Base-by-base conservation (phyloP, 441 rosid genomes). In the Sinapis alba region DNA sequence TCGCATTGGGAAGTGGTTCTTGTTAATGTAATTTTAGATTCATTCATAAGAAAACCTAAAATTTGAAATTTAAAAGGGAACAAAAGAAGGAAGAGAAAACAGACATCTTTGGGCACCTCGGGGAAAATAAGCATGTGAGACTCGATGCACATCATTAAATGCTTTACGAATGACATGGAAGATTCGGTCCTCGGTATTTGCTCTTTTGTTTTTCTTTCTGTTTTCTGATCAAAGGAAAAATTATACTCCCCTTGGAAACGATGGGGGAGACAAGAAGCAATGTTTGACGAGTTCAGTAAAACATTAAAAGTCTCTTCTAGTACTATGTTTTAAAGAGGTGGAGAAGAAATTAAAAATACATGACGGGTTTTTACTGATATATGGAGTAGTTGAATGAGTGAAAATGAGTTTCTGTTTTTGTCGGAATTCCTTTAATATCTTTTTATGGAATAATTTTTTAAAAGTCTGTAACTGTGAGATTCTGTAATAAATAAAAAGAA, bases 171-270 rank as follows among this genome's bases (percentile, higher is more conserved):
- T 81, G 86, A 82, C 85, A 77, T 84, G 88, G 87, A 86, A 87
- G 89, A 87, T 86, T 89, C 89, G 84, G 73, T 84, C 77, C 83
- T 87, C 71, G 90, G 83, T 81, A 83, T 77, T 70, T 79, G 77
- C 61, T 70, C 51, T 32, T 43, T 53, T 77, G 3, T 34, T 47
- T 65, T 16, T 20, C 4, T 20, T 72, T 81, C 10, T 38, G 0
- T 11, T 57, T 57, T 60, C 9, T 56, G 10, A 24, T 12, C 34
- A 15, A 50, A 53, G 13, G 0, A 62, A 66, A 34, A 62, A 26
- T 2, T 2, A 27, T 7, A 65, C 69, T 6, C 21, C 59, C 62
- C 45, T 68, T 73, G 57, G 38, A 74, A 76, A 79, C 79, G 72
- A 76, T 81, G 85, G 60, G 60, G 74, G 80, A 79, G 82, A 73